These are phyloP conservation scores for Stachybotrys chartarum DNA, from an alignment of 2,329 filamentous ascomycete genomes.

Conservation along the genomic window DNA sequence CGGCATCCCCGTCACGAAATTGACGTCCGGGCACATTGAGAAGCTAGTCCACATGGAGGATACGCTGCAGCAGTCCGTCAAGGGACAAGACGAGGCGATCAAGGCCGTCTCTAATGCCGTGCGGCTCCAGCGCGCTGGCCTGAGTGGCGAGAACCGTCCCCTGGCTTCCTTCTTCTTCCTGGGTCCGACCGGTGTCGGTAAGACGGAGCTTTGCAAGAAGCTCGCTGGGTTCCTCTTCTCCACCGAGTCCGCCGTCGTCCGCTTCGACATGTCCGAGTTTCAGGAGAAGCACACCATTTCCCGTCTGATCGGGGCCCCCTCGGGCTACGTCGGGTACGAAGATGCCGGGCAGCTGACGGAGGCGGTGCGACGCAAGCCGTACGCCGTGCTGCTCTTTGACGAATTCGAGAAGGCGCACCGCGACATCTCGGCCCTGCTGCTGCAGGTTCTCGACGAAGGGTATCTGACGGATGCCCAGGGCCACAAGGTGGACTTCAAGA, in stretches of 20 bases:
- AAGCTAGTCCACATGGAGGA: constrained; percentile 97
- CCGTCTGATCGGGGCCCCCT: constrained; percentile 83
- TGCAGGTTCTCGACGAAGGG: constrained; percentile 93
- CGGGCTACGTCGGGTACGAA: constrained; percentile 94
- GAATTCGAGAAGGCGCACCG: constrained; percentile 97
- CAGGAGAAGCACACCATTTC: constrained; percentile 96
- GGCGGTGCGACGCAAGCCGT: constrained; percentile 88
- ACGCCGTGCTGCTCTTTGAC: constrained; percentile 90
- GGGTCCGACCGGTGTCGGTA: constrained; percentile 91
- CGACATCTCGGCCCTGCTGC: constrained; percentile 83
- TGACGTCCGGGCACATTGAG: constrained; percentile 89
- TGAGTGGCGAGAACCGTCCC: constrained; percentile 86
- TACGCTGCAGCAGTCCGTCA: constrained; percentile 71
- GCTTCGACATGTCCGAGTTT: constrained; percentile 98
- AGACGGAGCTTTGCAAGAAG: constrained; percentile 96
- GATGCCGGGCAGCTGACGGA: constrained; percentile 95
- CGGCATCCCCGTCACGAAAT: constrained; percentile 85
- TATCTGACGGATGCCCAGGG: constrained; percentile 94
- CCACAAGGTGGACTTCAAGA: constrained; percentile 93
- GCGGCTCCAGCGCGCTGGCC: constrained; percentile 83
- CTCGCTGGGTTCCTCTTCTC: constrained; percentile 90
- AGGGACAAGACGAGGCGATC: constrained; percentile 90
- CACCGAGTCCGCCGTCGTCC: constrained; percentile 80
- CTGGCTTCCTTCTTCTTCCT: constrained; percentile 97
- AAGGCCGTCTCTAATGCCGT: constrained; percentile 89